Conservation (phyloP, 2,329 filamentous ascomycete genomes). For the Gaeumannomyces sp. region DNA sequence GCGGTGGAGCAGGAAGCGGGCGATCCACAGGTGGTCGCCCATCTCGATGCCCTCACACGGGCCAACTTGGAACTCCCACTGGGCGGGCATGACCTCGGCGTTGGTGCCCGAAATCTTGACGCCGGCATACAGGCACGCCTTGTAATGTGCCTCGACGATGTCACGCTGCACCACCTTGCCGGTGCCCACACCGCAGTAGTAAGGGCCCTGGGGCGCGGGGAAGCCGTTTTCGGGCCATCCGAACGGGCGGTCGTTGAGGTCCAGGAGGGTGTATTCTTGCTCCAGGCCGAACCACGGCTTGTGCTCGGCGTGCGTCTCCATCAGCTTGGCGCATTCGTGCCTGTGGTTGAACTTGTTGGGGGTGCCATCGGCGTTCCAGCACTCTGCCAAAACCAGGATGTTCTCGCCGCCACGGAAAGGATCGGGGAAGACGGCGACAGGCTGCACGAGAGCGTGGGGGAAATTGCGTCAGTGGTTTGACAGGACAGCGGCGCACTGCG, state of each 20-base stretch:
- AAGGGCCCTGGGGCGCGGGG: conserved; percentile 87
- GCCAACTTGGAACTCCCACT: conserved; percentile 73
- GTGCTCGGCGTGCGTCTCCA: conserved; percentile 77
- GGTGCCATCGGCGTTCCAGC: conserved; percentile 86
- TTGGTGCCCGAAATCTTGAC: conserved; percentile 98
- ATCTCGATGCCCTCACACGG: conserved; percentile 80
- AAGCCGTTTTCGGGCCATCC: conserved; percentile 86
- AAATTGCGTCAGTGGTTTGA: background rate
- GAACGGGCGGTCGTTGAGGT: conserved; percentile 78
- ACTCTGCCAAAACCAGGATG: conserved; percentile 90
- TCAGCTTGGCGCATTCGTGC: conserved; percentile 82
- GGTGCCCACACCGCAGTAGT: conserved; percentile 97
- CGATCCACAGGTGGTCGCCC: conserved; percentile 95
- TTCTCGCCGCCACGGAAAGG: conserved; percentile 78
- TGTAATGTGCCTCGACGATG: conserved; percentile 82
- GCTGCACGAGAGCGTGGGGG: conserved; percentile 6
- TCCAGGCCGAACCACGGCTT: conserved; percentile 98
- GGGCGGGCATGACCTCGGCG: conserved; percentile 85
- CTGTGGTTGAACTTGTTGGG: conserved; percentile 99
- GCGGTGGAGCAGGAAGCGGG: conserved; percentile 72
- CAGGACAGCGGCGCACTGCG: no score
- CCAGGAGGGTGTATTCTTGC: conserved; percentile 94
- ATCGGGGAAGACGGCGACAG: conserved; percentile 63
- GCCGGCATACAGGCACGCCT: conserved; percentile 72
- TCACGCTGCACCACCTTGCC: conserved; percentile 98